These are phyloP conservation scores for Citrullus amarus DNA, from an alignment of 306 rosid genomes.

Conservation along the genomic window DNA sequence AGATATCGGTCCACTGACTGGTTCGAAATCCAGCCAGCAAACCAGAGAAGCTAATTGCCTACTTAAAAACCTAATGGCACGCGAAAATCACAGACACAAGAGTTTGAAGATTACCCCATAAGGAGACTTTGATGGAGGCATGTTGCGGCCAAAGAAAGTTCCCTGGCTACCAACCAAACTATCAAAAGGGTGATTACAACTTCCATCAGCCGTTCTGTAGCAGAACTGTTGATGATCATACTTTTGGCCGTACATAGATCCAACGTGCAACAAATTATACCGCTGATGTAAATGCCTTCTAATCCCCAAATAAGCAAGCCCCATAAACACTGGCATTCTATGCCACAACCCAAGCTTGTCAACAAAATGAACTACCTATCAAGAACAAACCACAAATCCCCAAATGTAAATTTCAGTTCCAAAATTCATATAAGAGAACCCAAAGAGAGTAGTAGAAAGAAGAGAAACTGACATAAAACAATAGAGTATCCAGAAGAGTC, in stretches of 20 bases:
- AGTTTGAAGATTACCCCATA: conserved; percentile 29
- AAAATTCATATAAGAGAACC: neutral
- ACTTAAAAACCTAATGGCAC: neutral
- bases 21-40: neutral
- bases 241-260: conserved; percentile 24
- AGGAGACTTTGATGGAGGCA: conserved; percentile 43
- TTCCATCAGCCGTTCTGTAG: conserved; percentile 52
- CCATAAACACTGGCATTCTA: conserved; percentile 51
- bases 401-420: neutral
- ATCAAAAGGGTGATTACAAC: conserved; percentile 42
- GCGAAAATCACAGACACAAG: neutral
- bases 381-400: neutral
- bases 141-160: conserved; percentile 50
- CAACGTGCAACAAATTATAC: conserved; percentile 48
- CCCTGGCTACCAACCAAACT: conserved; percentile 52
- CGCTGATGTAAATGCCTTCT: conserved; percentile 62
- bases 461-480: conserved; percentile 33
- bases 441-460: neutral
- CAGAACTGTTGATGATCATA: conserved; percentile 25
- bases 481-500: conserved; percentile 37
- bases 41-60: neutral
- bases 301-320: conserved; percentile 47
- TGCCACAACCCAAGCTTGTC: conserved; percentile 63
- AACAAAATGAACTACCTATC: conserved; percentile 40
- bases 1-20: neutral